Base-by-base conservation (phyloP, 2,329 filamentous ascomycete genomes). In the Fusarium sulawesiense region DNA sequence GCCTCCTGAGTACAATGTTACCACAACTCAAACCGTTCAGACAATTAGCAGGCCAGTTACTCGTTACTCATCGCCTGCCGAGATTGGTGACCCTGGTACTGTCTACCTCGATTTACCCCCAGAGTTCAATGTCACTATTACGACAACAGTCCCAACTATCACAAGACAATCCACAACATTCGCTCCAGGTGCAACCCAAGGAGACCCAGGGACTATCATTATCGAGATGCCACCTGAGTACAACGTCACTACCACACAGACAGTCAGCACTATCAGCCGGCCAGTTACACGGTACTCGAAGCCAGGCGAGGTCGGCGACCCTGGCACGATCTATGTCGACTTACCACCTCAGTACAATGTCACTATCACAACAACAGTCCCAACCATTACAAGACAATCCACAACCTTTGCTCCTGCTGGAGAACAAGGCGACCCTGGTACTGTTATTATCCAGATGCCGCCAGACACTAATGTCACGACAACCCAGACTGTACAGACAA, bases 301-400 rank as follows among this genome's bases (percentile, higher is more conserved):
- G 20, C 51, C 61, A 6, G 46, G n/a, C 7, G 41, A 37, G 5
- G 8, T 49, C 20, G 64, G 64, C 18, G 64, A 66, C 16, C 64
- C 64, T 8, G 61, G 61, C 16, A 66, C 64, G 6, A 27, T 66
- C 9, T 56, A 61, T 40, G 20, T 66, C 7, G 61, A 66, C 18
- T n/a, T 60, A 7, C 63, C 63, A 8, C 60, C 65, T 2, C 47
- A 68, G 18, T 67, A 56, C 20, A 68, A 68, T 21, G 64, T 68
- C n/a, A 68, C 64, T 7, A 30, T 68, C 11, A 67, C 64, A 7
- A 44, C 60, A n/a, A 59, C 53, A 3, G 30, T 65, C 18, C 16
- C 34, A 3, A 64, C 46, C 1, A 54, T 68, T 14, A 68, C 64
- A 10, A 21, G 41, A 30, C 57, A 40, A n/a, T 27, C 34, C 7